These are phyloP conservation scores for Microascus cirrosus DNA, from an alignment of 2,329 filamentous ascomycete species.

Conservation along the genomic window DNA sequence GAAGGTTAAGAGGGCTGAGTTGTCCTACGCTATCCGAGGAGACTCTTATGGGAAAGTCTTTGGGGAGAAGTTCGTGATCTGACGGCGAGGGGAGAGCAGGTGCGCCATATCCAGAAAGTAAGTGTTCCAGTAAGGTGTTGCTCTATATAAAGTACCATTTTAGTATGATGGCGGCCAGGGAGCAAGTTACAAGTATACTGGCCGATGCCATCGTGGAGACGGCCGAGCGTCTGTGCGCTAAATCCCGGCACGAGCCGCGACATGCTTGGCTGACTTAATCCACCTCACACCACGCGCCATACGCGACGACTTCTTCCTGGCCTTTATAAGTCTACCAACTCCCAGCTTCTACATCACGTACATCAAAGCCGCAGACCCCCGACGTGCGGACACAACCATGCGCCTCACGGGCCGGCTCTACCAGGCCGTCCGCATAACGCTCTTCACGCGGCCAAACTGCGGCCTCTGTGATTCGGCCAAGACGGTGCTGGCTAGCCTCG, in stretches of 20 bases:
- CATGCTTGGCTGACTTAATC: background rate
- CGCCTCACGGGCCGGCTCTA: constrained; percentile 36
- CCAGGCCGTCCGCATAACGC: constrained; percentile 53
- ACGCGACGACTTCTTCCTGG: background rate
- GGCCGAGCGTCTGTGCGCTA: too few species aligned
- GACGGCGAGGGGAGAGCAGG: too few species aligned
- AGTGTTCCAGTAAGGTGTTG: too few species aligned
- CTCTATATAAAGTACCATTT: background rate
- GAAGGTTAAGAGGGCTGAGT: background rate
- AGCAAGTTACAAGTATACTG: background rate
- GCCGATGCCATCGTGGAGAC: background rate
- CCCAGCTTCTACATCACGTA: background rate
- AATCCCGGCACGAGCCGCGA: too few species aligned
- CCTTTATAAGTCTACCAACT: background rate
- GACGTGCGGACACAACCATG: constrained; percentile 25
- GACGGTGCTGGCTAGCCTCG: constrained; percentile 43
- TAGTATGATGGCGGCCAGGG: background rate
- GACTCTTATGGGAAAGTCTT: too few species aligned
- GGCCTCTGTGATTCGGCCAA: constrained; percentile 61
- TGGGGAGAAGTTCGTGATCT: too few species aligned
- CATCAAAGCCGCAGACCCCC: background rate
- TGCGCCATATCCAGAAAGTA: too few species aligned
- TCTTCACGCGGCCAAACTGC: constrained; percentile 65
- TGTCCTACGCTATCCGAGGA: background rate
- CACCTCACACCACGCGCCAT: background rate